phyloP scores from a whole-genome alignment of 2,329 filamentous ascomycete species.

The Scytalidium sp. region DNA sequence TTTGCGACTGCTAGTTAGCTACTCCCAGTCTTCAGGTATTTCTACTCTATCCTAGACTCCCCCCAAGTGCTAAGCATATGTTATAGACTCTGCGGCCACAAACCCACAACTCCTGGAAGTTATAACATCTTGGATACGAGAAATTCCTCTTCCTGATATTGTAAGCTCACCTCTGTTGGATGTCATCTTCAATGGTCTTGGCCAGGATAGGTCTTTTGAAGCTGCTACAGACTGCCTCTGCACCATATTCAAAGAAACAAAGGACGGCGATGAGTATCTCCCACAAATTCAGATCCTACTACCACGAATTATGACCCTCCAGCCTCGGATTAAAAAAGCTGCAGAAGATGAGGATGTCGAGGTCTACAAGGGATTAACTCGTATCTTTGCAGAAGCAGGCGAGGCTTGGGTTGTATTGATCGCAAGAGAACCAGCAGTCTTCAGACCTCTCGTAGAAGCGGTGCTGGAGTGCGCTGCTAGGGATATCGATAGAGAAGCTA shows the following conservation, averaged over 20 bases:
- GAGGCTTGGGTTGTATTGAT: slow-evolving; percentile 94
- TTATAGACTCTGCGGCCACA: slow-evolving; percentile 67
- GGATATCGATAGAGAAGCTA: slow-evolving; percentile 86
- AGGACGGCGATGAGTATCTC: slow-evolving; percentile 88
- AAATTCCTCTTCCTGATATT: slow-evolving; percentile 81
- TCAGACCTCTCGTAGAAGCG: slow-evolving; percentile 81
- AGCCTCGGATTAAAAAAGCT: slow-evolving; percentile 70
- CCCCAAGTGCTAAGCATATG: slow-evolving; percentile 18
- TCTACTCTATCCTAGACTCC: slow-evolving; percentile 18
- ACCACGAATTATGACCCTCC: slow-evolving; percentile 73
- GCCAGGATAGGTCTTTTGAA: slow-evolving; percentile 75
- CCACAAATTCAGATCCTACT: slow-evolving; percentile 79
- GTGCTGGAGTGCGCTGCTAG: slow-evolving; percentile 88
- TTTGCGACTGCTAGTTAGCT: slow-evolving; percentile 81
- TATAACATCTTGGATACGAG: slow-evolving; percentile 93
- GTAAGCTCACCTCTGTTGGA: slow-evolving; percentile 83
- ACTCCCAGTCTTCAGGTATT: slow-evolving; percentile 86
- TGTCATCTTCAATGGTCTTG: slow-evolving; percentile 74
- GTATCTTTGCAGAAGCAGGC: slow-evolving; percentile 88
- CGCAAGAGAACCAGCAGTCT: slow-evolving; percentile 76
- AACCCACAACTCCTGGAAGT: slow-evolving; percentile 93
- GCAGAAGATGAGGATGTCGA: slow-evolving; percentile 82
- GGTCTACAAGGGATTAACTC: slow-evolving; percentile 81
- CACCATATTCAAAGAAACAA: slow-evolving; percentile 85
- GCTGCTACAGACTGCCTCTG: slow-evolving; percentile 90